Evolutionary conservation across 2,329 filamentous ascomycete species (phyloP).

Genomic region (Colletotrichum agaves): DNA sequence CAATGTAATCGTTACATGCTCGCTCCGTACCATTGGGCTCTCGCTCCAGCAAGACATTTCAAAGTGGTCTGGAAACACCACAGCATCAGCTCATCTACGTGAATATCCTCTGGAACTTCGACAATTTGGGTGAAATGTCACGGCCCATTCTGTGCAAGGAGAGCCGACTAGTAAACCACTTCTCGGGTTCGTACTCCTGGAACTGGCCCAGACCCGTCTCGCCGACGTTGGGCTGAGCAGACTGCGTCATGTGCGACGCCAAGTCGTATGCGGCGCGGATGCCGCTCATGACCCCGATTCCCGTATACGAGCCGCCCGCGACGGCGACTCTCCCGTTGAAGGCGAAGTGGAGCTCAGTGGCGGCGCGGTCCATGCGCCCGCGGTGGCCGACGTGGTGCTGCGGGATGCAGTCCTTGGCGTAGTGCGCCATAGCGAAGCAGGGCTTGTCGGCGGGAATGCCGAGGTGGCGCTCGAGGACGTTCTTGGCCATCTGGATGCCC

Average conservation of each 20-base stretch:
- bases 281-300: conserved; percentile 61
- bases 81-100: neutral
- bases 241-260: conserved; percentile 50
- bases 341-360: conserved; percentile 61
- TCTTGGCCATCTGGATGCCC: conserved; percentile 75
- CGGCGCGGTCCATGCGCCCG: conserved; percentile 66
- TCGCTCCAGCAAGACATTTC: too few relatives aligned
- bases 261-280: conserved; percentile 62
- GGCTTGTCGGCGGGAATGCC: conserved; percentile 71
- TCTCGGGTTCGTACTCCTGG: neutral
- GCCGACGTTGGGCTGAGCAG: conserved; percentile 41
- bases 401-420: conserved; percentile 80
- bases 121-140: conserved; percentile 9
- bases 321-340: conserved; percentile 75
- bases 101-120: conserved; percentile 6
- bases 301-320: conserved; percentile 64
- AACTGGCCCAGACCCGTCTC: conserved; percentile 49
- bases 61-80: too few relatives aligned
- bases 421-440: conserved; percentile 67
- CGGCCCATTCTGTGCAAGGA: conserved; percentile 1
- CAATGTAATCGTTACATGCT: too few relatives aligned
- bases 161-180: neutral
- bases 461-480: conserved; percentile 78
- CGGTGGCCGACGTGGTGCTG: conserved; percentile 88
- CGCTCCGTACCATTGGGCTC: too few relatives aligned